Percentiles rank a stretch among this genome's conserved stretches.
These are phyloP conservation scores for Phlebiopsis gigantea DNA, from an alignment of 768 basidiomycete species.

Conservation along the genomic window DNA sequence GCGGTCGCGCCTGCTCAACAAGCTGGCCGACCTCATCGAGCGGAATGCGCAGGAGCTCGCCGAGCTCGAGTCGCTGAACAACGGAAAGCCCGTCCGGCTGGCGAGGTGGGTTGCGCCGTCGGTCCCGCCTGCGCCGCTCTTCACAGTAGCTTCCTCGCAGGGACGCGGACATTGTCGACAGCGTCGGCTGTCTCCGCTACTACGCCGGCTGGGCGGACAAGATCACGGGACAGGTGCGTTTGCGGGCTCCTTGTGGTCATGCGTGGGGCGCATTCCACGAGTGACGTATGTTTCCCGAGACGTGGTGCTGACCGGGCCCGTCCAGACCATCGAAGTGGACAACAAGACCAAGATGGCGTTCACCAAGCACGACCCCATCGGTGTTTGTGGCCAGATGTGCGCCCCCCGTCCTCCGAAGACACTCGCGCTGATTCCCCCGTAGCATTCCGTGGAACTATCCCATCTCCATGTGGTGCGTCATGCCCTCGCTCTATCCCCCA, in stretches of 20 bases:
- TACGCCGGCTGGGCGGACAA: constrained; percentile 98
- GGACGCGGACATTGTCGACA: constrained; percentile 79
- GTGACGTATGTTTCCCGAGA: not conserved
- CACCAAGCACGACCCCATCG: constrained; percentile 85
- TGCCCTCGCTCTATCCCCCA: not conserved
- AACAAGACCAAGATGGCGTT: constrained; percentile 78
- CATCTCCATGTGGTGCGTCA: constrained; percentile 71
- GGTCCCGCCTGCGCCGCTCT: not conserved
- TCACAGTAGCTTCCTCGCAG: constrained; percentile 29
- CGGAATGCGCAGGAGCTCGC: constrained; percentile 76
- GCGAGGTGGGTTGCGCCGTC: constrained; percentile 33
- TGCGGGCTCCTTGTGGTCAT: not conserved
- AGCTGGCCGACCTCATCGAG: constrained; percentile 88
- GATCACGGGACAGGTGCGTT: constrained; percentile 72
- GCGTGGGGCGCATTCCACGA: not conserved
- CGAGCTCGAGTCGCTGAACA: constrained; percentile 82
- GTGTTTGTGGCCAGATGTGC: constrained; percentile 92
- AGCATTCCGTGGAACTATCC: constrained; percentile 95
- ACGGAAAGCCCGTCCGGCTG: constrained; percentile 80
- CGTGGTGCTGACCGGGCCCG: not conserved
- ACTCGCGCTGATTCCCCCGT: constrained; percentile 1
- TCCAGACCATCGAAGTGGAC: constrained; percentile 73
- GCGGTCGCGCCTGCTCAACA: constrained; percentile 75
- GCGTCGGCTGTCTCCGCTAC: constrained; percentile 74
- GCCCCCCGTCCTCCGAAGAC: not conserved